Evolutionary conservation across 805 yeast genomes (phyloP), one percentile per base, ranked within the genome.

Genomic region (Zygoascus tannicola): DNA sequence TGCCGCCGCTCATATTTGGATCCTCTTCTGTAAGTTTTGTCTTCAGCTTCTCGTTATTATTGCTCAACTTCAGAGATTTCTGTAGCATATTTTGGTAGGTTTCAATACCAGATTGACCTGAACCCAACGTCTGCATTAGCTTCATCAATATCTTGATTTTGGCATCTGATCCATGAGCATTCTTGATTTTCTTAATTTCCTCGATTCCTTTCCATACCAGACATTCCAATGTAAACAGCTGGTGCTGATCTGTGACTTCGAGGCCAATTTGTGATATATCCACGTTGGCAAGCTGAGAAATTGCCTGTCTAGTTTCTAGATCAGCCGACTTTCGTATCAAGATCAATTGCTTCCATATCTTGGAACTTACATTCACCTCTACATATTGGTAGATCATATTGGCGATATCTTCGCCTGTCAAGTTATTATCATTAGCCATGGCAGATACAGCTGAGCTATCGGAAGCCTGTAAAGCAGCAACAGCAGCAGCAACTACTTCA

Each of bases 281-380:
- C 3, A 72, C 48, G 41, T 57, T 26, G 21, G 46, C 52, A 30
- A 55, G 57, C 12, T 40, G 57, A 50, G 48, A 58, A 41, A 41
- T 53, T 45, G 50, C 57, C 50, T 45, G 50, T 45, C 32, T 50
- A 41, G 39, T 49, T 43, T 18, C 50, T 22, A 37, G 59, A 51
- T 44, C 63, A 35, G 41, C 55, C 50, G 23, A 49, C 42, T 41
- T 50, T 44, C 61, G 47, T 26, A 68, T 38, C 4, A 50, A 52
- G 12, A 58, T 56, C 12, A 76, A 53, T 30, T 66, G 64, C 2
- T 65, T 50, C 92, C 95, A 84, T 4, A 86, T 56, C 48, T 73
- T 75, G 50, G 76, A 82, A 53, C 78, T 81, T 26, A 85, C 59
- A 45, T 78, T 78, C 47, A 70, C 53, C 53, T 88, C 96, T 14